Evolutionary conservation across 257 asterid species (phyloP).

Genomic region (Osmanthus fragrans): DNA sequence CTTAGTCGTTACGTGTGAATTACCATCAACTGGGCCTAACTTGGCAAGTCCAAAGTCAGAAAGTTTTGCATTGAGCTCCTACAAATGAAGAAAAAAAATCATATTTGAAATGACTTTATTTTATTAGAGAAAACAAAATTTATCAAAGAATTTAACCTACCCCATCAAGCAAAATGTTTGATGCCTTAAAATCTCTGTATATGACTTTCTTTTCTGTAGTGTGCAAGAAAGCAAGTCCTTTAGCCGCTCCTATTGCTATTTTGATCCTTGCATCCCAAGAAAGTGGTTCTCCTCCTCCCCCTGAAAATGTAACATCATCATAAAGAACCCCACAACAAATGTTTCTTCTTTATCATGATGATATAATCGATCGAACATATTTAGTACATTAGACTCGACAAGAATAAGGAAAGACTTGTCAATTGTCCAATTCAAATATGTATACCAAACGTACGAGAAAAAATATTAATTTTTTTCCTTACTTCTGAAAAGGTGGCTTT

Average conservation of each 20-base stretch:
- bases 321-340: neutral
- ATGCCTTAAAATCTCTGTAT: slow-evolving; percentile 76
- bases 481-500: slow-evolving; percentile 87
- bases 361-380: too few species aligned
- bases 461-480: slow-evolving; percentile 10
- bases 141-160: slow-evolving; percentile 28
- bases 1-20: slow-evolving; percentile 72
- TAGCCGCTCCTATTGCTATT: slow-evolving; percentile 82
- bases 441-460: neutral
- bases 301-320: slow-evolving; percentile 26
- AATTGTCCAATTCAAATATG: neutral
- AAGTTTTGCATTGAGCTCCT: slow-evolving; percentile 78
- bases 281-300: slow-evolving; percentile 60
- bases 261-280: slow-evolving; percentile 72
- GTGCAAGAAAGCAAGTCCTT: slow-evolving; percentile 69
- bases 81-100: neutral
- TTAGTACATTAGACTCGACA: neutral
- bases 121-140: neutral
- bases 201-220: slow-evolving; percentile 67
- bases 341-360: neutral
- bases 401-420: neutral
- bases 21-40: slow-evolving; percentile 74
- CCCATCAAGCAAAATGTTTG: slow-evolving; percentile 69
- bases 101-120: neutral
- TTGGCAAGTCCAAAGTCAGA: slow-evolving; percentile 94